Evolutionary conservation across 768 basidiomycete species (phyloP).

Genomic region (Lactarius hatsudake): DNA sequence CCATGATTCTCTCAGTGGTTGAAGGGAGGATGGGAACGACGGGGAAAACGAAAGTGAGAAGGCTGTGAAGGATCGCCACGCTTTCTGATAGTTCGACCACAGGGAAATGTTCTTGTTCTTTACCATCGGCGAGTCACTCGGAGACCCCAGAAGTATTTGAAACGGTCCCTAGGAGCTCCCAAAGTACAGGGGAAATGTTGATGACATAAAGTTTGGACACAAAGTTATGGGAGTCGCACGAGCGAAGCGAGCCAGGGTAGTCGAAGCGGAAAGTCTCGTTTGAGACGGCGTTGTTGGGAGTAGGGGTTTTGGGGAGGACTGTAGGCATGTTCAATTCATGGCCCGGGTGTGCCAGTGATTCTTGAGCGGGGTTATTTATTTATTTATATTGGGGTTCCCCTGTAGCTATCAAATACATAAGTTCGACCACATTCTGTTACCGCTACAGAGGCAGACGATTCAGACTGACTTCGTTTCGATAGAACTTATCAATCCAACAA

Average conservation of each 20-base stretch:
- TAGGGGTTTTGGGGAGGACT: not conserved
- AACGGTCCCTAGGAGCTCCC: not conserved
- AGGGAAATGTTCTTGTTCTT: not conserved
- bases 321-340: not conserved
- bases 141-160: too few species aligned
- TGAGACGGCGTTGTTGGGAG: not conserved
- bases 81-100: not conserved
- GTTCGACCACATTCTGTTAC: too few species aligned
- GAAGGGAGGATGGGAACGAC: not conserved
- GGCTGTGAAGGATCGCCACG: not conserved
- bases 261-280: not conserved
- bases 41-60: not conserved
- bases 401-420: too few species aligned
- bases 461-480: not conserved
- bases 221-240: not conserved
- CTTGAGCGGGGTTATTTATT: too few species aligned
- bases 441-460: too few species aligned
- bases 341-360: too few species aligned
- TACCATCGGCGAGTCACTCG: too few species aligned
- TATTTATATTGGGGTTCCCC: too few species aligned
- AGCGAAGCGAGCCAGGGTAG: not conserved
- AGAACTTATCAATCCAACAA: not conserved
- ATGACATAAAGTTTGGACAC: not conserved
- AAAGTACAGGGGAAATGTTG: conserved; percentile 7
- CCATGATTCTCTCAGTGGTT: not conserved